Percentiles rank a stretch among this genome's conserved stretches.
Conservation (phyloP, 768 basidiomycete genomes). For the Amanita thiersii region DNA sequence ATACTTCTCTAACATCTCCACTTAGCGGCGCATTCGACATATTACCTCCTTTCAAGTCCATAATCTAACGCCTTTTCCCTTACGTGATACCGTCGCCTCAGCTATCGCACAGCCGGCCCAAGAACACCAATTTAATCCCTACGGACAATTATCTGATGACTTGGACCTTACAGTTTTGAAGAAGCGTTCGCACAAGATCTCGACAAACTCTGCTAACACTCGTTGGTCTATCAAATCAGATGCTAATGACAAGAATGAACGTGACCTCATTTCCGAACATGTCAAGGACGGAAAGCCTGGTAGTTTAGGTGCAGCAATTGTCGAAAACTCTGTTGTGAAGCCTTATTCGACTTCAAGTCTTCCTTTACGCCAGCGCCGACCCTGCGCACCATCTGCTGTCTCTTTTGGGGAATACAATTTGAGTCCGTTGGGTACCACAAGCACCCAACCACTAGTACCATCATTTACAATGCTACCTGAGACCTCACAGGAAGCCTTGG, state of each 20-base stretch:
- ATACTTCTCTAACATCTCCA: not conserved
- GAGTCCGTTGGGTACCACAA: not conserved
- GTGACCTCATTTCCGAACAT: constrained; percentile 14
- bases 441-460: constrained; percentile 10
- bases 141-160: constrained; percentile 62
- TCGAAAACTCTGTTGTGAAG: constrained; percentile 10
- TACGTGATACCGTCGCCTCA: constrained; percentile 69
- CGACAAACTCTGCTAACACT: constrained; percentile 46
- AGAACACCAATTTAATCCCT: constrained; percentile 47
- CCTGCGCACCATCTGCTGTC: constrained; percentile 7
- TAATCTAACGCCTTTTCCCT: constrained; percentile 80
- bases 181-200: constrained; percentile 54
- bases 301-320: constrained; percentile 14
- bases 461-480: constrained; percentile 36
- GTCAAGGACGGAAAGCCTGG: constrained; percentile 33
- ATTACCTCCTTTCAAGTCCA: constrained; percentile 65
- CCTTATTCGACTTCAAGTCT: constrained; percentile 8
- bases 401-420: not conserved
- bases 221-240: constrained; percentile 38
- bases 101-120: constrained; percentile 63
- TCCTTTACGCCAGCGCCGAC: constrained; percentile 8
- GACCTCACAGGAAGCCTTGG: constrained; percentile 60
- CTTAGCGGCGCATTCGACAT: constrained; percentile 66
- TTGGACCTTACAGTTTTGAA: constrained; percentile 52
- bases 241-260: constrained; percentile 26